These are phyloP conservation scores for Lomentospora prolificans DNA, from an alignment of 2,329 filamentous ascomycete species.

Conservation along the genomic window DNA sequence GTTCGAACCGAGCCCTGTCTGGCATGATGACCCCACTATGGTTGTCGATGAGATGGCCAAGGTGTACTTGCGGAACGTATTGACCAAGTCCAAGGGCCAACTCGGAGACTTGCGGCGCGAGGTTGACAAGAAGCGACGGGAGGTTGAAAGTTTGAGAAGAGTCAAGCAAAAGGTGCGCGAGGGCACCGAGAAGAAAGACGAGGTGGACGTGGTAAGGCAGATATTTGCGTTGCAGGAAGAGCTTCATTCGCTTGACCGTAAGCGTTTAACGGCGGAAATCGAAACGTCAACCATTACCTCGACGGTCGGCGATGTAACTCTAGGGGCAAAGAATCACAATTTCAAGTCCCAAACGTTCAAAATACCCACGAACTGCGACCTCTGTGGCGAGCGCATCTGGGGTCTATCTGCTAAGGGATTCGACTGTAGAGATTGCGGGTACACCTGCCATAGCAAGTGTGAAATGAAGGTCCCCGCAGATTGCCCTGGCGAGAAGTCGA, in stretches of 20 bases:
- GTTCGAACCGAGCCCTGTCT: slow-evolving; percentile 92
- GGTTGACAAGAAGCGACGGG: slow-evolving; percentile 73
- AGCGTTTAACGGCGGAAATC: slow-evolving; percentile 78
- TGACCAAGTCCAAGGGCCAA: slow-evolving; percentile 82
- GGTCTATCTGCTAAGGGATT: slow-evolving; percentile 93
- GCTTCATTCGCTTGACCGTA: slow-evolving; percentile 74
- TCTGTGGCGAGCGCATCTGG: slow-evolving; percentile 96
- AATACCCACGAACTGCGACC: slow-evolving; percentile 95
- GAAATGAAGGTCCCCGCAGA: slow-evolving; percentile 97
- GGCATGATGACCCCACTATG: slow-evolving; percentile 88
- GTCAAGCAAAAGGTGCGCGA: slow-evolving; percentile 68
- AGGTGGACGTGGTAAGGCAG: slow-evolving; percentile 73
- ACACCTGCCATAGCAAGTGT: slow-evolving; percentile 97
- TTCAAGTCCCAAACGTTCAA: slow-evolving; percentile 99
- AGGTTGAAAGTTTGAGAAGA: slow-evolving; percentile 69
- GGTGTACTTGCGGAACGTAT: slow-evolving; percentile 80
- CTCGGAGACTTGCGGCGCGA: slow-evolving; percentile 72
- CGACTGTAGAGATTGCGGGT: slow-evolving; percentile 91
- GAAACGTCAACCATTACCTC: slow-evolving; percentile 89
- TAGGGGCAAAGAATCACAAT: slow-evolving; percentile 90
- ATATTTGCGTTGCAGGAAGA: slow-evolving; percentile 78
- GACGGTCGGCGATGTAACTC: slow-evolving; percentile 81
- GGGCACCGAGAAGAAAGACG: slow-evolving; percentile 79
- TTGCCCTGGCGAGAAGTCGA: slow-evolving; percentile 85
- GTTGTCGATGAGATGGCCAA: slow-evolving; percentile 79